Percentiles rank a stretch among this genome's conserved stretches.
Conservation (phyloP, 805 yeast species). For the Tetrapisispora iriomotensis region DNA sequence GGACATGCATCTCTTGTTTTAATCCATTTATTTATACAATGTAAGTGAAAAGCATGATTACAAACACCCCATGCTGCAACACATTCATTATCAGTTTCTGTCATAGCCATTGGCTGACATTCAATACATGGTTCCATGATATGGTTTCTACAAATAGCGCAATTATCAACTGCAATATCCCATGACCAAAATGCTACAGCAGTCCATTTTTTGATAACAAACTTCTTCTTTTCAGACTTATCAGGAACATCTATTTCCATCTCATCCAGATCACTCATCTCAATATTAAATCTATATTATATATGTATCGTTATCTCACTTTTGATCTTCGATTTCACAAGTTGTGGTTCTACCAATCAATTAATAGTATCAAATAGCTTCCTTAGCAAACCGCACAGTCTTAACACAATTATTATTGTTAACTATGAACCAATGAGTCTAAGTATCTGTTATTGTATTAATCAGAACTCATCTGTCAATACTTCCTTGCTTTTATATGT, state of each 20-base stretch:
- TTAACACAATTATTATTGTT: too few relatives aligned
- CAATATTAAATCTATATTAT: not conserved
- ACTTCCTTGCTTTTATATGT: too few relatives aligned
- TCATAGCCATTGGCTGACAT: constrained; percentile 76
- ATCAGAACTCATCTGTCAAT: too few relatives aligned
- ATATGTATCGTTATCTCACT: not conserved
- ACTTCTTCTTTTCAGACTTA: constrained; percentile 45
- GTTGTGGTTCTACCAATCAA: too few relatives aligned
- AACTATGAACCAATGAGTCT: too few relatives aligned
- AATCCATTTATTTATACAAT: constrained; percentile 93
- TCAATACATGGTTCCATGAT: constrained; percentile 97
- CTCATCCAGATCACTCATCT: constrained; percentile 16
- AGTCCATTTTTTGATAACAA: constrained; percentile 95
- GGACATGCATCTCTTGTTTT: constrained; percentile 95
- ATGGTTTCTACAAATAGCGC: constrained; percentile 97
- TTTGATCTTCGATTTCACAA: not conserved
- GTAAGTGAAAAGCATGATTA: constrained; percentile 97
- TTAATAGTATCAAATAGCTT: too few relatives aligned
- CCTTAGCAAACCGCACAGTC: too few relatives aligned
- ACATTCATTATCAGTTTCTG: constrained; percentile 60
- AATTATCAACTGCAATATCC: constrained; percentile 91
- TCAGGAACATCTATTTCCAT: constrained; percentile 21
- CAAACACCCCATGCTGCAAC: constrained; percentile 96
- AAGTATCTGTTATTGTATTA: too few relatives aligned
- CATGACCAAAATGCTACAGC: constrained; percentile 99